Conservation (phyloP, 441 rosid species). For the Euphorbia schlechtendalii region DNA sequence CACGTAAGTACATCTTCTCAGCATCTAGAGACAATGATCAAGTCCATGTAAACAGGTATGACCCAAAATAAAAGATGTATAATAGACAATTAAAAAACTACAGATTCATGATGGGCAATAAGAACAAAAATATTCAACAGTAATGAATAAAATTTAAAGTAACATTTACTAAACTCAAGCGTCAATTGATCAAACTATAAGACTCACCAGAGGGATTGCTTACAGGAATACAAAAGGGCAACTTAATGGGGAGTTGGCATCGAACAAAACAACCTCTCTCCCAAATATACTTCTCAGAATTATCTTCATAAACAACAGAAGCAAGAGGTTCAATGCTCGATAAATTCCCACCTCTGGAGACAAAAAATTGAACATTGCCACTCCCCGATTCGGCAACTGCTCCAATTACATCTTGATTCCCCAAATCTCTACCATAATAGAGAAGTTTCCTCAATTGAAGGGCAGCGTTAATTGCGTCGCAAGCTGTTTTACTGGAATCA, state of each 20-base stretch:
- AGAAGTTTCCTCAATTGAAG: slow-evolving; percentile 45
- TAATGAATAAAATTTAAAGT: background rate
- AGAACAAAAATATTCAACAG: background rate
- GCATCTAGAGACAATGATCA: slow-evolving; percentile 36
- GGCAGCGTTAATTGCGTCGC: slow-evolving; percentile 46
- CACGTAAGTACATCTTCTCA: slow-evolving; percentile 36
- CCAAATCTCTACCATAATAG: slow-evolving; percentile 29
- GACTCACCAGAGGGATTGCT: slow-evolving; percentile 49
- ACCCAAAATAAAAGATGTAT: background rate
- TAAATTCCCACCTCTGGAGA: slow-evolving; percentile 33
- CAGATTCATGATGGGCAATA: too few species aligned
- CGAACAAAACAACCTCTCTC: slow-evolving; percentile 77
- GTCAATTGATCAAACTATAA: background rate
- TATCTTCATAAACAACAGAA: slow-evolving; percentile 51
- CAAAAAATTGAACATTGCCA: slow-evolving; percentile 47
- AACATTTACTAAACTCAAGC: background rate
- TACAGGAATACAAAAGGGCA: slow-evolving; percentile 56
- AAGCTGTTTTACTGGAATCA: slow-evolving; percentile 38
- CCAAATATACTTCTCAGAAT: slow-evolving; percentile 59
- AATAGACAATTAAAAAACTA: background rate
- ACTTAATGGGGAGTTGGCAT: slow-evolving; percentile 57
- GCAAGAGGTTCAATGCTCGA: slow-evolving; percentile 35
- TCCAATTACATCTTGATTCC: slow-evolving; percentile 38
- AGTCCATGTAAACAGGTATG: background rate
- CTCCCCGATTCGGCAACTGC: slow-evolving; percentile 43